Conservation (phyloP, 768 basidiomycete species). For the Mycena vulgaris region DNA sequence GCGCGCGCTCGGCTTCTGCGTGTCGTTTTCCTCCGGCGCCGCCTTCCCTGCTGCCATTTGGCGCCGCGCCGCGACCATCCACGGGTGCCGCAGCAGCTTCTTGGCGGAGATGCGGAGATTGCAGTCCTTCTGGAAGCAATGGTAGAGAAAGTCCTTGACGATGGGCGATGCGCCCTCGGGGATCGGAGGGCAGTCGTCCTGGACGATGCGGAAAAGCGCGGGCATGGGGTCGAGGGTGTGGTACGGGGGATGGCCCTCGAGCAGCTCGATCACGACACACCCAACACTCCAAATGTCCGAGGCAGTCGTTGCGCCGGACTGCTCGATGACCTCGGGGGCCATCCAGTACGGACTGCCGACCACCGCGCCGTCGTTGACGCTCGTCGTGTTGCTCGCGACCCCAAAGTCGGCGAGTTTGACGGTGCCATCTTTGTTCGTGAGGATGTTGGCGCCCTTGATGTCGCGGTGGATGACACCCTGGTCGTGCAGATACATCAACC, state of each 20-base stretch:
- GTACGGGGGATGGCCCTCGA: slow-evolving; percentile 94
- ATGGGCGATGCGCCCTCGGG: slow-evolving; percentile 96
- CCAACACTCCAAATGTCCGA: slow-evolving; percentile 99
- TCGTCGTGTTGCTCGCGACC: slow-evolving; percentile 86
- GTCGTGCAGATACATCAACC: slow-evolving; percentile 96
- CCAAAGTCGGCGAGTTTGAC: slow-evolving; percentile 99
- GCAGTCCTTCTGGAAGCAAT: slow-evolving; percentile 98
- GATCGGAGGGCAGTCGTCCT: slow-evolving; percentile 97
- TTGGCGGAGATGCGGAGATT: slow-evolving; percentile 95
- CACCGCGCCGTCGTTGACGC: slow-evolving; percentile 89
- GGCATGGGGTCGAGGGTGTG: slow-evolving; percentile 98
- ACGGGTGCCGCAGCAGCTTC: slow-evolving; percentile 93
- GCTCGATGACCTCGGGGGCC: slow-evolving; percentile 99
- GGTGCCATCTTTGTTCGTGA: slow-evolving; percentile 98
- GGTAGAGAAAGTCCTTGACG: slow-evolving; percentile 96
- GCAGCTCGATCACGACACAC: slow-evolving; percentile 96
- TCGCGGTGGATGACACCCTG: slow-evolving; percentile 99
- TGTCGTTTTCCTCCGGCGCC: slow-evolving; percentile 49
- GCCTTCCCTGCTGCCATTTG: slow-evolving; percentile 69
- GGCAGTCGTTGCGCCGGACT: slow-evolving; percentile 95
- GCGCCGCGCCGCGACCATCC: slow-evolving; percentile 92
- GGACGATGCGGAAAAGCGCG: slow-evolving; percentile 97
- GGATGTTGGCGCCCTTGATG: slow-evolving; percentile 98
- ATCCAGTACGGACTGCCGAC: slow-evolving; percentile 99
- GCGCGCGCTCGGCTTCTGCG: slow-evolving; percentile 53